A percentile compares a stretch with the other conserved stretches of the same genome.
Conservation (phyloP, 108 stramenopile species). For the Nannochloropsis granulata region DNA sequence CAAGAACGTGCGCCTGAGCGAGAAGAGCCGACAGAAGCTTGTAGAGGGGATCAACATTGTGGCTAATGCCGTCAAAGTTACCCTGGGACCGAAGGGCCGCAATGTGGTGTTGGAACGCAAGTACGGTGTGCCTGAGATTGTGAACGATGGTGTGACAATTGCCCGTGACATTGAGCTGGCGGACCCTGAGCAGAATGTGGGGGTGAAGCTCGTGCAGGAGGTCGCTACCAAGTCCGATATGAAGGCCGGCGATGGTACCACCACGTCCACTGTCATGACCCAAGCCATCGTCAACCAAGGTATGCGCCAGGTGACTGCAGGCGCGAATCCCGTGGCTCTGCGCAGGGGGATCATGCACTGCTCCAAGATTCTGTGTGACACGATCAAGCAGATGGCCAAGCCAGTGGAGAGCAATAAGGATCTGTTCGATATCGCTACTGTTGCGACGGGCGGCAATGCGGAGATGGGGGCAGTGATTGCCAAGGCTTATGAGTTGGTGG, state of each 20-base stretch:
- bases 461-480: conserved; percentile 90
- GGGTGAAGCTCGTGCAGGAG: conserved; percentile 77
- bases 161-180: conserved; percentile 57
- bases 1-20: conserved; percentile 56
- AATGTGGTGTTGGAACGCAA: conserved; percentile 88
- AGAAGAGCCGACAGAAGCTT: conserved; percentile 67
- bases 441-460: conserved; percentile 61
- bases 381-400: conserved; percentile 65
- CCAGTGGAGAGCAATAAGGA: conserved; percentile 59
- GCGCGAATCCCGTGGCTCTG: conserved; percentile 80
- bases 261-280: conserved; percentile 87
- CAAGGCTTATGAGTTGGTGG: conserved; percentile 82
- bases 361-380: conserved; percentile 50
- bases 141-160: conserved; percentile 92
- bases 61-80: conserved; percentile 90
- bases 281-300: conserved; percentile 90
- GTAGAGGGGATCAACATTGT: conserved; percentile 83
- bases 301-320: conserved; percentile 71
- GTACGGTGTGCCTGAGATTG: conserved; percentile 91
- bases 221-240: conserved; percentile 81
- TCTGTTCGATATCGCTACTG: conserved; percentile 76
- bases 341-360: conserved; percentile 72
- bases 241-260: conserved; percentile 94
- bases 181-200: conserved; percentile 81
- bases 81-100: conserved; percentile 87